These are phyloP conservation scores for Cyclotella cryptica DNA, from an alignment of 108 stramenopile genomes.

Conservation along the genomic window DNA sequence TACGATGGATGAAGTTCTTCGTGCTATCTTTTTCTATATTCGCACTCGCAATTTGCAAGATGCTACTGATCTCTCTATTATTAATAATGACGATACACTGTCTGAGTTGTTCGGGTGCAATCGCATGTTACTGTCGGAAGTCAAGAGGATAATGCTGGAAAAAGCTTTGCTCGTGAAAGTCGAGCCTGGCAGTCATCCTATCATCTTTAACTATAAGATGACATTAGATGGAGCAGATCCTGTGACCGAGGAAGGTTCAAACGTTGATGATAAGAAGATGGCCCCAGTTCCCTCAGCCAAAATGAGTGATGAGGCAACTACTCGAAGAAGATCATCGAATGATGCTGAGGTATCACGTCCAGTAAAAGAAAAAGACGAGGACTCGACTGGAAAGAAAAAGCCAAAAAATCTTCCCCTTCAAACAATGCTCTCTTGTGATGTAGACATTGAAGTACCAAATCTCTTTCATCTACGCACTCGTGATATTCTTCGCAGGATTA, in stretches of 20 bases:
- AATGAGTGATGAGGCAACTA: slow-evolving; percentile 9
- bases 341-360: slow-evolving; percentile 15
- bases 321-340: slow-evolving; percentile 18
- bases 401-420: slow-evolving; percentile 35
- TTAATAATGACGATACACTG: slow-evolving; percentile 69
- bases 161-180: slow-evolving; percentile 58
- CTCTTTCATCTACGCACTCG: slow-evolving; percentile 73
- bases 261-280: background rate
- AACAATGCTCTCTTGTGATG: slow-evolving; percentile 73
- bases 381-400: slow-evolving; percentile 17
- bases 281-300: background rate
- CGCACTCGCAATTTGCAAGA: slow-evolving; percentile 67
- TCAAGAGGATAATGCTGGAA: slow-evolving; percentile 60
- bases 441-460: slow-evolving; percentile 70
- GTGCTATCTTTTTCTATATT: slow-evolving; percentile 70
- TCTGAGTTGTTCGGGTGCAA: slow-evolving; percentile 68
- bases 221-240: slow-evolving; percentile 46
- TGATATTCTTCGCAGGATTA: slow-evolving; percentile 77
- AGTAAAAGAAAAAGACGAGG: slow-evolving; percentile 18
- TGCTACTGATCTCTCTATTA: slow-evolving; percentile 58
- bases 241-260: slow-evolving; percentile 11
- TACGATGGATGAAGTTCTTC: slow-evolving; percentile 75
- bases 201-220: slow-evolving; percentile 60
- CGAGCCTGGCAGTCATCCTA: slow-evolving; percentile 39
- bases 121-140: slow-evolving; percentile 67